These are phyloP conservation scores for Torulaspora delbrueckii DNA, from an alignment of 805 yeast species.

Conservation along the genomic window DNA sequence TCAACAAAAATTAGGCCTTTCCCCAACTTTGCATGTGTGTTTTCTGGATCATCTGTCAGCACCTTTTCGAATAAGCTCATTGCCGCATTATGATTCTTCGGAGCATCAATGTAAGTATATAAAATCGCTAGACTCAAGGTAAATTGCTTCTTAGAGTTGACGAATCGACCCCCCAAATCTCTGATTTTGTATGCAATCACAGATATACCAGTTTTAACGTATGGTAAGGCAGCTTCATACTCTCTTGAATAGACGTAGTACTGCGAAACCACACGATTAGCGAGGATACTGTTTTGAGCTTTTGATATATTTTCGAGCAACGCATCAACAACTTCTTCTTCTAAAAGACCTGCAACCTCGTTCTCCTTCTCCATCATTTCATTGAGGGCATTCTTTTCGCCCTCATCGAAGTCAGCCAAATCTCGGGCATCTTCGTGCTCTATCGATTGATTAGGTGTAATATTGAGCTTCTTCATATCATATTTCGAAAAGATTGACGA, in stretches of 20 bases:
- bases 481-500: conserved; percentile 68
- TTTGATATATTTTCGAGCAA: conserved; percentile 49
- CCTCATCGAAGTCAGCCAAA: conserved; percentile 25
- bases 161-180: conserved; percentile 44
- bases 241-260: conserved; percentile 57
- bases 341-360: conserved; percentile 31
- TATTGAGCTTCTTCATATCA: conserved; percentile 29
- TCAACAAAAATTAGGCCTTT: conserved; percentile 74
- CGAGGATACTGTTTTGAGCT: conserved; percentile 48
- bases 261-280: conserved; percentile 59
- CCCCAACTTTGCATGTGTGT: conserved; percentile 68
- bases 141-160: conserved; percentile 52
- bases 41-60: conserved; percentile 42
- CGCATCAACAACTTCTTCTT: conserved; percentile 48
- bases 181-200: conserved; percentile 46
- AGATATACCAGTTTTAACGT: conserved; percentile 56
- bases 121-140: conserved; percentile 65
- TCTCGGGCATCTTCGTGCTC: conserved; percentile 11
- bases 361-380: conserved; percentile 28
- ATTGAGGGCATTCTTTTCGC: conserved; percentile 19
- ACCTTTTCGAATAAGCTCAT: conserved; percentile 63
- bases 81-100: conserved; percentile 78
- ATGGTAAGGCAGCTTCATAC: conserved; percentile 56
- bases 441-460: conserved; percentile 10
- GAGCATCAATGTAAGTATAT: conserved; percentile 84